Conservation (phyloP, 129 eudicot species). For the Chrysanthemum seticuspe region DNA sequence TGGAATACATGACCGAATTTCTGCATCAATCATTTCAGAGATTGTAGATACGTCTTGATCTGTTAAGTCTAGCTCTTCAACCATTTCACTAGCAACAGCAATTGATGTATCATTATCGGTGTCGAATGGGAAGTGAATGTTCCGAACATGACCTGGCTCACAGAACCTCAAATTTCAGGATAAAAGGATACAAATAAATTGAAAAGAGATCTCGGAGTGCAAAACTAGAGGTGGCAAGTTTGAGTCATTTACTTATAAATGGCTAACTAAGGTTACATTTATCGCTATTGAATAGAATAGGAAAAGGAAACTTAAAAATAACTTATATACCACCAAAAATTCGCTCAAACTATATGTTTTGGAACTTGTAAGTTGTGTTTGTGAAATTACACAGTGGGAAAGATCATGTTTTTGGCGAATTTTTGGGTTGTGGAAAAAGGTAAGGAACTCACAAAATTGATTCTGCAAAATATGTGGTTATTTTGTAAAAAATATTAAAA, state of each 20-base stretch:
- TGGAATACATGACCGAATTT: conserved; percentile 77
- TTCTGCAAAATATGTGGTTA: no score
- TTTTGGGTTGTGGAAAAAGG: no score
- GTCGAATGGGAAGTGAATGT: conserved; percentile 94
- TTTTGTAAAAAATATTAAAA: no score
- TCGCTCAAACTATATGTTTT: not conserved
- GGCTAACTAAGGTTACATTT: not conserved
- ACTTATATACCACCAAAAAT: not conserved
- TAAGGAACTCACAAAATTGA: no score
- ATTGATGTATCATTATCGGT: conserved; percentile 85
- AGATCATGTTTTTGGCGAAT: no score
- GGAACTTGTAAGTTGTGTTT: no score
- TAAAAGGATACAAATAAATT: not conserved
- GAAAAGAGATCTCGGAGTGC: not conserved
- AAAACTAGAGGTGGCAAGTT: not conserved
- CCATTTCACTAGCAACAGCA: conserved; percentile 99
- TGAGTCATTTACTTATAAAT: not conserved
- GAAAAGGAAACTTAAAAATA: no score
- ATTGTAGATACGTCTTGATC: conserved; percentile 87
- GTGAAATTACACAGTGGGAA: no score
- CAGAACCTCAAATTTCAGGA: conserved; percentile 18
- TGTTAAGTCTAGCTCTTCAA: conserved; percentile 86
- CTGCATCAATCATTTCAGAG: conserved; percentile 83
- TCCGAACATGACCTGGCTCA: conserved; percentile 68
- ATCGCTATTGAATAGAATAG: not conserved